Conservation (phyloP, 83 land plant genomes). For the Larix sibirica region DNA sequence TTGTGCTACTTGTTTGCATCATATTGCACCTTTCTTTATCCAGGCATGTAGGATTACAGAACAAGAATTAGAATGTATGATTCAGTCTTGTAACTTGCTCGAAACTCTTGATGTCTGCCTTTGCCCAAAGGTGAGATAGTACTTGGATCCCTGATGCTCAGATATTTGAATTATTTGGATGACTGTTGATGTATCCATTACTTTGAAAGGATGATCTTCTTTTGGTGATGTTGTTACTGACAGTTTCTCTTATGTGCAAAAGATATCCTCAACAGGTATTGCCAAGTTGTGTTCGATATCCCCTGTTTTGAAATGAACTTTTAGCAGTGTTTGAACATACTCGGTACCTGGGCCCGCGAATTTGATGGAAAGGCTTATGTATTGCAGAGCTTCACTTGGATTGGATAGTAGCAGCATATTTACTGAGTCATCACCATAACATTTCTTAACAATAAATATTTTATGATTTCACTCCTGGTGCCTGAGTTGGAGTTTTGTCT, state of each 20-base stretch:
- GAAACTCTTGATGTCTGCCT: constrained; percentile 50
- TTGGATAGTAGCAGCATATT: background rate
- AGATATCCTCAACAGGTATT: constrained; percentile 37
- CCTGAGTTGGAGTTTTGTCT: background rate
- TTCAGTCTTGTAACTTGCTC: constrained; percentile 30
- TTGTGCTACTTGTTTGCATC: background rate
- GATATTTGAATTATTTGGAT: background rate
- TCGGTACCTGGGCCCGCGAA: background rate
- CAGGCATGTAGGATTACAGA: constrained; percentile 44
- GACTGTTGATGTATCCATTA: background rate
- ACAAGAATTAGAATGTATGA: constrained; percentile 26
- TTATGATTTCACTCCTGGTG: background rate
- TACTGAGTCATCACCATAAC: background rate
- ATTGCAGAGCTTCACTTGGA: background rate
- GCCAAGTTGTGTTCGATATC: constrained; percentile 37
- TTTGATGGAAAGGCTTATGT: background rate
- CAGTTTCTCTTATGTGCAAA: background rate
- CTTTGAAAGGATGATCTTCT: background rate
- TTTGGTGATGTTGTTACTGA: background rate
- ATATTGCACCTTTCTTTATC: constrained; percentile 2
- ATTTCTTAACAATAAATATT: background rate
- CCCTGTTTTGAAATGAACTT: constrained; percentile 54
- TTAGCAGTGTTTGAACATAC: constrained; percentile 26
- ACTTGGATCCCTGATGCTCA: background rate
- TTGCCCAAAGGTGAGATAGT: constrained; percentile 35